Base-by-base conservation (phyloP, 2,329 filamentous ascomycete species). In the Aureobasidium sp. region DNA sequence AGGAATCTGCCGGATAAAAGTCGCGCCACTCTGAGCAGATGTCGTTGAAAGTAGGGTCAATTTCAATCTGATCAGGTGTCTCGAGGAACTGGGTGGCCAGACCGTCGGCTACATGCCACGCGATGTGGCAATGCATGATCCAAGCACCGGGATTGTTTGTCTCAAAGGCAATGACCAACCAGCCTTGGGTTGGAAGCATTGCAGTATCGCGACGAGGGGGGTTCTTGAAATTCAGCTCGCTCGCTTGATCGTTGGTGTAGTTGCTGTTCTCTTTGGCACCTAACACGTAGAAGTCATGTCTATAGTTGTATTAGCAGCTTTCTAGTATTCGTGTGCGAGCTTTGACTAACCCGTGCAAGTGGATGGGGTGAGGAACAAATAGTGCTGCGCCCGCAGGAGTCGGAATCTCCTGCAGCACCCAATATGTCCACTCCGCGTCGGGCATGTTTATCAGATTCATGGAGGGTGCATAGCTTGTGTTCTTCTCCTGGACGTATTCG, bases 61-160 rank as follows among this genome's bases (percentile, higher is more conserved):
- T 56, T n/a, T 65, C 55, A 57, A 73, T 70, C 2, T 62, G 65
- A 6, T 59, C 55, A 7, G 67, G 59, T 6, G 66, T 64, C 48
- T 73, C 71, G 34, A 74, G 64, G 64, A 74, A 74, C 53, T 74
- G 70, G 2, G 72, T 67, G 1, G 69, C 68, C 39, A 73, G 66
- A 22, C 72, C 72, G 36, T 72, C 71, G 55, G 69, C 69, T 1
- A 70, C 69, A 61, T 73, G 71, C 71, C 71, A 73, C 12, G 68
- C 68, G 34, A 68, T 70, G 51, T 69, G 64, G n/a, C 62, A 65
- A 49, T 64, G 62, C 51, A 62, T 58, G 20, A 62, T 42, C 76
- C 76, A 78, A 1, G 75, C 71, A 6, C 76, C 76, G 0, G 76
- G 75, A 63, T 79, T 79, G 62, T 78, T 73, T 29, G 71, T 73